Percentiles rank a stretch among this genome's conserved stretches.
phyloP scores from a whole-genome alignment of 1,284 basidiomycete species.

The Ustilago sp. region DNA sequence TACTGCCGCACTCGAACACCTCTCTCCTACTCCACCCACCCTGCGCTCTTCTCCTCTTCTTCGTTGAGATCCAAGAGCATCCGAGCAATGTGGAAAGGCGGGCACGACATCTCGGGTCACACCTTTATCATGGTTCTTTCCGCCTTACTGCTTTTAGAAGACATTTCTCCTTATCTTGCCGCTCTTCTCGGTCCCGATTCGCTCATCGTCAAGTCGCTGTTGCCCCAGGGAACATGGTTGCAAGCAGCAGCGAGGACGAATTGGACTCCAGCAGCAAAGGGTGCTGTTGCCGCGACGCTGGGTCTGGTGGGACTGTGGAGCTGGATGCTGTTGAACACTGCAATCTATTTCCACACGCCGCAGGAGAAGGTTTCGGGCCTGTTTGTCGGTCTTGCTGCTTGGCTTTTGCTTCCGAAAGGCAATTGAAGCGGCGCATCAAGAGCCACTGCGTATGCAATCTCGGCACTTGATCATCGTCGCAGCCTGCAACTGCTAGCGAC shows the following conservation, averaged over 20 bases:
- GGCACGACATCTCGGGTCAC: constrained; percentile 95
- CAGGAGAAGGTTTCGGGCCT: constrained; percentile 87
- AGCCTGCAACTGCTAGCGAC: too few species aligned
- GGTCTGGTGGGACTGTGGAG: constrained; percentile 78
- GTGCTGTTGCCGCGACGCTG: constrained; percentile 65
- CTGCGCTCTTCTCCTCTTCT: constrained; percentile 27
- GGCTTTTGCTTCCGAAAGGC: constrained; percentile 57
- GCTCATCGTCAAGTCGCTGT: background rate
- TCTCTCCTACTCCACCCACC: constrained; percentile 36
- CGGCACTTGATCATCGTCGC: too few species aligned
- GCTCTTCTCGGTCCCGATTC: constrained; percentile 1
- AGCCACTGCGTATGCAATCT: too few species aligned
- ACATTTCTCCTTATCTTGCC: constrained; percentile 73
- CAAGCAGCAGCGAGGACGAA: background rate
- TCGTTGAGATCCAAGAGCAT: constrained; percentile 13
- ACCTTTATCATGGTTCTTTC: constrained; percentile 89
- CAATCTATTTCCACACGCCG: constrained; percentile 90
- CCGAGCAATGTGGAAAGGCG: constrained; percentile 74
- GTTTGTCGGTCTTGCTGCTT: constrained; percentile 55
- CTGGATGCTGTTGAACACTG: constrained; percentile 82
- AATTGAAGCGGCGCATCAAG: constrained; percentile 5
- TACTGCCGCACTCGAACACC: constrained; percentile 55
- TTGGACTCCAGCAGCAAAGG: constrained; percentile 25
- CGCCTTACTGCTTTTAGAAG: constrained; percentile 82
- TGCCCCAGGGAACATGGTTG: background rate